Percentiles rank a stretch among this genome's conserved stretches.
Conservation (phyloP, 176 grass and related monocot species). For the Triticum monococcum region DNA sequence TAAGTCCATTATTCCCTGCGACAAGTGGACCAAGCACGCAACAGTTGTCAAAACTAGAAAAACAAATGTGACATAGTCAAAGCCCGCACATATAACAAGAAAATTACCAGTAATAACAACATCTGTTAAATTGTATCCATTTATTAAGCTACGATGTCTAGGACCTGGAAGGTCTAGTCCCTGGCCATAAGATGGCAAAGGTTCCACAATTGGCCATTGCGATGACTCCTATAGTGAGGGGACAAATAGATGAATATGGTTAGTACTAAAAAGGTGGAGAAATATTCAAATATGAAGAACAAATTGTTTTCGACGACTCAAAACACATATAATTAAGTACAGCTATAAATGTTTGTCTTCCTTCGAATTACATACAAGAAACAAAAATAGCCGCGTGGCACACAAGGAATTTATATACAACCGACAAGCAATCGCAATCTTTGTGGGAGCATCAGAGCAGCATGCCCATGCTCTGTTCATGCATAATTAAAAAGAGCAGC, state of each 20-base stretch:
- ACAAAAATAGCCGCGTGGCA: not conserved
- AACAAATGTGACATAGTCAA: not conserved
- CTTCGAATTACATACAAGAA: not conserved
- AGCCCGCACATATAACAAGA: not conserved
- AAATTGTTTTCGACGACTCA: conserved; percentile 9
- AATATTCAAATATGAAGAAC: not conserved
- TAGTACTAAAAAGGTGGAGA: conserved; percentile 11
- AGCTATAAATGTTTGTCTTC: not conserved
- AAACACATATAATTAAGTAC: not conserved
- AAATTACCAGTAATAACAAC: conserved; percentile 79
- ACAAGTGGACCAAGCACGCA: not conserved
- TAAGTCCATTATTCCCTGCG: conserved; percentile 68
- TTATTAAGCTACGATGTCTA: conserved; percentile 75
- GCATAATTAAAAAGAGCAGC: not conserved
- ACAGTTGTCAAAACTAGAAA: not conserved
- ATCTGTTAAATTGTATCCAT: conserved; percentile 76
- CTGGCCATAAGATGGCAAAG: conserved; percentile 90
- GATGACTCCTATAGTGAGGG: conserved; percentile 61
- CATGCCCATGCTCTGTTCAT: not conserved
- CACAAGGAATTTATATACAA: conserved; percentile 11
- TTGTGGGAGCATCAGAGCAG: not conserved
- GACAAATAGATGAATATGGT: not conserved
- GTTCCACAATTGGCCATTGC: conserved; percentile 74
- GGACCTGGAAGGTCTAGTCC: conserved; percentile 75
- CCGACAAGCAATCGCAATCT: conserved; percentile 14